phyloP scores from a whole-genome alignment of 2,329 filamentous ascomycete genomes.

The Fusarium bulbicola region DNA sequence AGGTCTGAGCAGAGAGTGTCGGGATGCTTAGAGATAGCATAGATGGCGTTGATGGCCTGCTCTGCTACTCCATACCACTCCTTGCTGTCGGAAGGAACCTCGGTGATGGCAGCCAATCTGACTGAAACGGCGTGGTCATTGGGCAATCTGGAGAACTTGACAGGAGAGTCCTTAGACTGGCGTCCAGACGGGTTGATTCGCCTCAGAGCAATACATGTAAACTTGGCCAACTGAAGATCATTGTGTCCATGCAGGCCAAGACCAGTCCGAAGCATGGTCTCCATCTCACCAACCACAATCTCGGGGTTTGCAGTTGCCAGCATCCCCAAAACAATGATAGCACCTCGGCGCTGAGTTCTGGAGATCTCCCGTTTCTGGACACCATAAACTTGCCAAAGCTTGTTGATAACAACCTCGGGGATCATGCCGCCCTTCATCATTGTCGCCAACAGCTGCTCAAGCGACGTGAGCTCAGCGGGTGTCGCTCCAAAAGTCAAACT shows the following conservation, averaged over 20 bases:
- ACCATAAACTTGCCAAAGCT: conserved; percentile 97
- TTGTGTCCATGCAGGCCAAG: conserved; percentile 81
- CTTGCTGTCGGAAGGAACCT: conserved; percentile 87
- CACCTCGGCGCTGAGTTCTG: conserved; percentile 85
- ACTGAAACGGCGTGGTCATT: conserved; percentile 91
- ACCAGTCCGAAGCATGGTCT: conserved; percentile 90
- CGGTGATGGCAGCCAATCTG: conserved; percentile 83
- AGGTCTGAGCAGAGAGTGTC: conserved; percentile 94
- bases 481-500: conserved; percentile 96
- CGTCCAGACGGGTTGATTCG: conserved; percentile 89
- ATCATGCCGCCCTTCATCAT: conserved; percentile 97
- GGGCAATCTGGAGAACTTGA: conserved; percentile 78
- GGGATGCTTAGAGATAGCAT: conserved; percentile 91
- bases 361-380: conserved; percentile 95
- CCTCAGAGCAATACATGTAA: conserved; percentile 91
- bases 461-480: conserved; percentile 90
- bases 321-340: conserved; percentile 98
- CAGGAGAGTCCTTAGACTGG: conserved; percentile 75
- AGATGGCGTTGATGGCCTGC: conserved; percentile 95
- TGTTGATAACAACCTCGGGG: conserved; percentile 84
- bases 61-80: conserved; percentile 98
- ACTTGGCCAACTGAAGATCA: conserved; percentile 91
- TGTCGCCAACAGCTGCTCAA: conserved; percentile 92
- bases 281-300: conserved; percentile 94
- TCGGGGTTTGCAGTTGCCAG: conserved; percentile 90